Evolutionary conservation across 1,284 basidiomycete genomes (phyloP).

Genomic region (Caloboletus inedulis): DNA sequence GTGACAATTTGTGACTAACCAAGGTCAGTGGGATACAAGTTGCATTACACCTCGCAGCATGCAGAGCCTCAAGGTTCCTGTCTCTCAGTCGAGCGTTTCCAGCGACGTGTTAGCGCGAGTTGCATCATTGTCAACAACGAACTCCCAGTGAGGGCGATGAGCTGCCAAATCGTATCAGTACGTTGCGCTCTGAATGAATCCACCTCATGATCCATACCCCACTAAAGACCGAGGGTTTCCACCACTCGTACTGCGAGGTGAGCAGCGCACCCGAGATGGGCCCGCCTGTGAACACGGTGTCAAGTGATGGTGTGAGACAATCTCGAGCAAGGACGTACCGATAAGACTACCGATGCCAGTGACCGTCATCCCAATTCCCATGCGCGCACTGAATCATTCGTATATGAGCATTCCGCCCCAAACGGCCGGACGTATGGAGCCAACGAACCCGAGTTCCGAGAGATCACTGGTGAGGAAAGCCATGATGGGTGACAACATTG

Average conservation of each 20-base stretch:
- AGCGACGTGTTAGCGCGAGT: constrained; percentile 10
- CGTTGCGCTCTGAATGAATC: neutral
- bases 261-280: constrained; percentile 30
- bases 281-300: constrained; percentile 14
- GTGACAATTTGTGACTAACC: too few species aligned
- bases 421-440: neutral
- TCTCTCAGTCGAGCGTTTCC: neutral
- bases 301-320: neutral
- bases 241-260: constrained; percentile 29
- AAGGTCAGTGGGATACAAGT: too few species aligned
- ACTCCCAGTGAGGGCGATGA: constrained; percentile 14
- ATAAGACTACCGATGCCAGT: constrained; percentile 18
- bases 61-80: neutral
- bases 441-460: constrained; percentile 30
- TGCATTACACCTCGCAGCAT: neutral
- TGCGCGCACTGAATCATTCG: constrained; percentile 21
- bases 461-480: constrained; percentile 32
- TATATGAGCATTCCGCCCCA: neutral
- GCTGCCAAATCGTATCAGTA: constrained; percentile 13
- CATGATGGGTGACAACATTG: constrained; percentile 32
- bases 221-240: constrained; percentile 23
- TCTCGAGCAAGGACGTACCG: constrained; percentile 4
- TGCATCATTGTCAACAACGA: constrained; percentile 18
- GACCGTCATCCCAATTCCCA: constrained; percentile 18
- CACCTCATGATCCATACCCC: constrained; percentile 19